These are phyloP conservation scores for Saturnispora besseyi DNA, from an alignment of 805 yeast species.

Conservation along the genomic window DNA sequence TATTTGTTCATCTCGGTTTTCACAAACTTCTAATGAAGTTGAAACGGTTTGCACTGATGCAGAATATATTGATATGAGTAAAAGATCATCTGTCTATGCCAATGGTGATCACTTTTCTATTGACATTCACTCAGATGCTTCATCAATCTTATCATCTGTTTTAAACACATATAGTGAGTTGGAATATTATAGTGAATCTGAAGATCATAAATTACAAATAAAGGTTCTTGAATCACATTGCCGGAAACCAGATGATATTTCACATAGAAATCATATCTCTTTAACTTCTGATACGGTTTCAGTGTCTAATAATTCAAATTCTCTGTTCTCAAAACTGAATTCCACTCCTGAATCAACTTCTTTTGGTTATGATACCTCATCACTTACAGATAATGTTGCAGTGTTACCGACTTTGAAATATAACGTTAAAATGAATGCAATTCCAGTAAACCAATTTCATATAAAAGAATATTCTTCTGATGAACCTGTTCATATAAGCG, in stretches of 20 bases:
- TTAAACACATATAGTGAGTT: background rate
- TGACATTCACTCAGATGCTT: slow-evolving; percentile 1
- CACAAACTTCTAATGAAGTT: background rate
- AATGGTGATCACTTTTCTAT: slow-evolving; percentile 2
- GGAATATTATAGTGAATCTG: background rate
- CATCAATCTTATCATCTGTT: slow-evolving; percentile 2
- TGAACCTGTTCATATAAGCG: slow-evolving; percentile 5
- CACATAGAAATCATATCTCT: background rate
- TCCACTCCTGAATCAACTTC: background rate
- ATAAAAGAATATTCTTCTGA: slow-evolving; percentile 16
- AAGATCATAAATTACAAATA: background rate
- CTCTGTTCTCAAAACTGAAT: background rate
- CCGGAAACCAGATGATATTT: background rate
- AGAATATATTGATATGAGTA: background rate
- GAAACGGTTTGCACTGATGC: background rate
- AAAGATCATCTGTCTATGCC: background rate
- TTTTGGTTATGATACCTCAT: background rate
- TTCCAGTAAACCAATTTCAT: slow-evolving; percentile 21
- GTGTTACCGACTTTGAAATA: slow-evolving; percentile 1
- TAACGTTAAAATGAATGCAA: slow-evolving; percentile 13
- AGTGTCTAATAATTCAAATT: slow-evolving; percentile 1
- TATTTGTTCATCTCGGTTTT: background rate
- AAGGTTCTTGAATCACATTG: background rate
- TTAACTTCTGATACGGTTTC: background rate
- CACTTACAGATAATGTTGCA: background rate